Conservation (phyloP, 2,329 filamentous ascomycete genomes). For the Fusarium ambrosium region DNA sequence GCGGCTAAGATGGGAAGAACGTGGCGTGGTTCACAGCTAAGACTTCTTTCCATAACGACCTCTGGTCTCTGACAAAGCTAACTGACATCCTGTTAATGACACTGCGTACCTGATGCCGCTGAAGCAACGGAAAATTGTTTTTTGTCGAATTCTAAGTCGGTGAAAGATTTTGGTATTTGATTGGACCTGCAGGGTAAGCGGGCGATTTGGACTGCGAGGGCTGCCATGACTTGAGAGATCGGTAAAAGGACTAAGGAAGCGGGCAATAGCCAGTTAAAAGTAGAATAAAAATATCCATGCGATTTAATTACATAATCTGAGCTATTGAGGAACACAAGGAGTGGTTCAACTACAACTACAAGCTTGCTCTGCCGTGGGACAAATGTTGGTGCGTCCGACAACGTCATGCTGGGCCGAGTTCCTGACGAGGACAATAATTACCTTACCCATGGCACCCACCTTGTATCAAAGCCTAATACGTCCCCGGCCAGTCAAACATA, state of each 20-base stretch:
- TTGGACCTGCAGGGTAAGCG: background rate
- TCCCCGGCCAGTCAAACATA: background rate
- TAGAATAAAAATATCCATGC: accelerated
- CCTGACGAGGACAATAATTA: accelerated
- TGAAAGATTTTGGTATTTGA: background rate
- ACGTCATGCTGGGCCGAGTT: background rate
- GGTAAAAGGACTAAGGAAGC: too few species aligned
- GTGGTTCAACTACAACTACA: background rate
- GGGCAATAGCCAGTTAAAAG: too few species aligned
- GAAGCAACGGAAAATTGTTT: background rate
- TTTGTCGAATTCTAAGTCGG: background rate
- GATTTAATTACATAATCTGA: too few species aligned
- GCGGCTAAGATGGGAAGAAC: background rate
- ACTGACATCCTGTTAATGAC: background rate
- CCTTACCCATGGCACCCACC: background rate
- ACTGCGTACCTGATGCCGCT: background rate
- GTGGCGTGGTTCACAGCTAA: background rate
- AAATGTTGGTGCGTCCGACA: background rate
- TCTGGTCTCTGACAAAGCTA: background rate
- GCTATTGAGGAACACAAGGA: background rate
- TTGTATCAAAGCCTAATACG: background rate
- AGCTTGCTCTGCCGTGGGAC: background rate
- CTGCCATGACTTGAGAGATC: too few species aligned
- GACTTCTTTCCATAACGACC: background rate
- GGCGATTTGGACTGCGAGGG: background rate